Evolutionary conservation across 202 grass and related monocot genomes (phyloP).

Genomic region (Elaeis oleifera): DNA sequence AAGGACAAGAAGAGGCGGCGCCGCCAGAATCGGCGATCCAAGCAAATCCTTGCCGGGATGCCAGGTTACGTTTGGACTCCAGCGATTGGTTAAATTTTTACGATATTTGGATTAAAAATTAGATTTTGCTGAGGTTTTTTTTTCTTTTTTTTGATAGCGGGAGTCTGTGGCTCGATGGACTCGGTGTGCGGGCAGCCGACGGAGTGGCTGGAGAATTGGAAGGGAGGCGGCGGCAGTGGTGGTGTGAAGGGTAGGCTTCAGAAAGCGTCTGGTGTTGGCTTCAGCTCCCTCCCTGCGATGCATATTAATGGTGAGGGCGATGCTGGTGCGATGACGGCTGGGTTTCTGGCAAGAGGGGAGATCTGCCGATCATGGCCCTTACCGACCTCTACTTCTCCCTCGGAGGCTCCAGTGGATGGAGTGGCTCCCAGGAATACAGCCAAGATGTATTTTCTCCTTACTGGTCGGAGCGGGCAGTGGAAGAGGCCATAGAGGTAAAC

Average conservation of each 20-base stretch:
- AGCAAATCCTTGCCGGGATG: slow-evolving; percentile 24
- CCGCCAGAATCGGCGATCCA: slow-evolving; percentile 39
- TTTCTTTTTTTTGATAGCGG: slow-evolving; percentile 16
- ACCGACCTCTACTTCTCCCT: slow-evolving; percentile 28
- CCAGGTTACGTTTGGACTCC: slow-evolving; percentile 7
- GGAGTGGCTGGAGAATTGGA: slow-evolving; percentile 20
- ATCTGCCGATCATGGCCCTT: slow-evolving; percentile 48
- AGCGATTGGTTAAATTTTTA: background rate
- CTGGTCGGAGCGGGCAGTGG: slow-evolving; percentile 51
- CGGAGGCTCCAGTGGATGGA: background rate
- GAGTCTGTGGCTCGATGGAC: slow-evolving; percentile 13
- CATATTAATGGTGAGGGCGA: slow-evolving; percentile 19
- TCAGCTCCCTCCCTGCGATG: slow-evolving; percentile 66
- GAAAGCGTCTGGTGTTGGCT: slow-evolving; percentile 28
- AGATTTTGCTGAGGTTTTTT: background rate
- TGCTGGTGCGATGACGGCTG: background rate
- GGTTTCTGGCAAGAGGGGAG: slow-evolving; percentile 6
- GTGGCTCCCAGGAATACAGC: background rate
- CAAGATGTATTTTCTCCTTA: slow-evolving; percentile 52
- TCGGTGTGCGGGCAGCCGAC: slow-evolving; percentile 2
- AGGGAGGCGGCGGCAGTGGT: slow-evolving; percentile 14
- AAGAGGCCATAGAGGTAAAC: slow-evolving; percentile 59
- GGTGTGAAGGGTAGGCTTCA: background rate
- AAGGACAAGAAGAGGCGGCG: slow-evolving; percentile 58
- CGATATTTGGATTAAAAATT: background rate